Evolutionary conservation across 345 rosid species (phyloP).

Genomic region (Populus davidiana): DNA sequence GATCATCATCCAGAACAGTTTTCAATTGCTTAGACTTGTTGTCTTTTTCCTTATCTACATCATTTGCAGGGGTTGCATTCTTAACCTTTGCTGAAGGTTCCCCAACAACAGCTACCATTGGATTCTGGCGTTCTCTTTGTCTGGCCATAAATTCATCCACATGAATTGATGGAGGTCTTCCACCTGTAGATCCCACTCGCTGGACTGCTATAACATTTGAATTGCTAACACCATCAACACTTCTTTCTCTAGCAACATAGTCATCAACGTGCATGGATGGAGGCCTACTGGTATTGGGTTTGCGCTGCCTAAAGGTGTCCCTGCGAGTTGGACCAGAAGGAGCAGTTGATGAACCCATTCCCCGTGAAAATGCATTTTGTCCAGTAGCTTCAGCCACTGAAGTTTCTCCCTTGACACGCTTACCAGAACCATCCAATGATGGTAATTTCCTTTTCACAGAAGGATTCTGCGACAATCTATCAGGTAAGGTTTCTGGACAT

Average conservation of each 20-base stretch:
- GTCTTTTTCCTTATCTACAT: constrained; percentile 47
- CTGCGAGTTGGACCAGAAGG: constrained; percentile 71
- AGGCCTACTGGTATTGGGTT: constrained; percentile 96
- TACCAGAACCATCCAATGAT: constrained; percentile 57
- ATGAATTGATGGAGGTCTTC: constrained; percentile 99
- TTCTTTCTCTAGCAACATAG: constrained; percentile 97
- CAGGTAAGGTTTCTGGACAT: constrained; percentile 92
- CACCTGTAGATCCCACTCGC: constrained; percentile 81
- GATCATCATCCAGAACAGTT: constrained; percentile 87
- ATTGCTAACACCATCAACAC: constrained; percentile 61
- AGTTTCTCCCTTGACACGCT: constrained; percentile 73
- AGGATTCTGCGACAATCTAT: constrained; percentile 65
- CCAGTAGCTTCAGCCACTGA: constrained; percentile 53
- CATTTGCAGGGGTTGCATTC: constrained; percentile 42
- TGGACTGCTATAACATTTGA: constrained; percentile 80
- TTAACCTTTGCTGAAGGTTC: constrained; percentile 59
- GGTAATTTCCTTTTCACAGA: constrained; percentile 68
- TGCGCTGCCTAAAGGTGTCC: constrained; percentile 88
- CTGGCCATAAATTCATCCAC: constrained; percentile 99
- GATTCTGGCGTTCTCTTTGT: constrained; percentile 86
- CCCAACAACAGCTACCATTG: constrained; percentile 55
- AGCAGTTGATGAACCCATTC: constrained; percentile 52
- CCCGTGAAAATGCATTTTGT: constrained; percentile 62
- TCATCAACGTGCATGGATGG: constrained; percentile 99
- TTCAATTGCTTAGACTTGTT: constrained; percentile 74